Percentiles rank a stretch among this genome's conserved stretches.
phyloP scores from a whole-genome alignment of 306 rosid genomes.

The Pterocarpus macrocarpus region DNA sequence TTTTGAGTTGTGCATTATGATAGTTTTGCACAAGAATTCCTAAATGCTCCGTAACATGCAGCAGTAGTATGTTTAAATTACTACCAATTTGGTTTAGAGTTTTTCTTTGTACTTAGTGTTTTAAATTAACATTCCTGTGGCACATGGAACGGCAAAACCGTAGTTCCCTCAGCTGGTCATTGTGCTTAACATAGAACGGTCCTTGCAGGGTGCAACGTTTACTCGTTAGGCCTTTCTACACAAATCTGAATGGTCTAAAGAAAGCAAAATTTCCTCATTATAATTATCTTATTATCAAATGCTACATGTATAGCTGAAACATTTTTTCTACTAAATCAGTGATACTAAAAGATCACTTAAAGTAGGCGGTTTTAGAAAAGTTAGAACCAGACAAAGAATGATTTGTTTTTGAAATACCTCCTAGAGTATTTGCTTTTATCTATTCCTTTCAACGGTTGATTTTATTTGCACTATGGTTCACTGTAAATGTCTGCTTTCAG shows the following conservation, averaged over 20 bases:
- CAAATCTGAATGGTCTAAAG: too few relatives aligned
- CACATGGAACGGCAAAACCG: neutral
- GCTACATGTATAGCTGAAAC: neutral
- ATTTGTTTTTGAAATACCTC: too few relatives aligned
- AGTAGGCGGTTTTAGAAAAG: too few relatives aligned
- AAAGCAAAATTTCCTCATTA: neutral
- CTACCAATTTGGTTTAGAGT: neutral
- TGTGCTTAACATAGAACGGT: too few relatives aligned
- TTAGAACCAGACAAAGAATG: neutral
- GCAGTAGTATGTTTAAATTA: neutral
- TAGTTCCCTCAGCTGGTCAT: too few relatives aligned
- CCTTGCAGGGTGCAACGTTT: too few relatives aligned
- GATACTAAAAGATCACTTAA: too few relatives aligned
- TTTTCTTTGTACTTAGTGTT: neutral
- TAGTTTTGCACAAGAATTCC: conserved; percentile 45
- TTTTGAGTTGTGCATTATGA: conserved; percentile 39
- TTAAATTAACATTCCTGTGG: neutral
- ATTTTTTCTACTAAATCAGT: neutral
- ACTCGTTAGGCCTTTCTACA: too few relatives aligned
- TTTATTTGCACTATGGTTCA: too few relatives aligned
- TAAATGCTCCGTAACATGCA: conserved; percentile 35
- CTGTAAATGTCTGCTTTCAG: too few relatives aligned
- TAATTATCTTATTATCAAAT: neutral
- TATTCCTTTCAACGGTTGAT: too few relatives aligned
- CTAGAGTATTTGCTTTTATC: too few relatives aligned